Evolutionary conservation across 2,329 filamentous ascomycete genomes (phyloP).

Genomic region (Trichoderma koningiopsis): DNA sequence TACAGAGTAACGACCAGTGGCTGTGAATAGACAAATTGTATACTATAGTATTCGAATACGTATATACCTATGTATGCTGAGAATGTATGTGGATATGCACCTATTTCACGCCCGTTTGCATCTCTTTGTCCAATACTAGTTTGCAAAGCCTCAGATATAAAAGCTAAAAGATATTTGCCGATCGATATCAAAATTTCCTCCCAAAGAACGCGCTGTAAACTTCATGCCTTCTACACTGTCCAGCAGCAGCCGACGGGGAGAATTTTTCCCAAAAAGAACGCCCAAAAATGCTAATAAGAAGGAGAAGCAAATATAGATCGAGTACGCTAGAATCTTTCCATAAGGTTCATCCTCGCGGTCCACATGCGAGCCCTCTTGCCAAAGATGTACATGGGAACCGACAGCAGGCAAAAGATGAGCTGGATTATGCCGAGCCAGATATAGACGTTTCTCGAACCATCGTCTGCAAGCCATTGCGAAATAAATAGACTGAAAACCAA

Average conservation of each 20-base stretch:
- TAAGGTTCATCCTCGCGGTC: slow-evolving; percentile 83
- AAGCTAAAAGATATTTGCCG: no score
- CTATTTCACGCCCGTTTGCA: no score
- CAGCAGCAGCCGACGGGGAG: background rate
- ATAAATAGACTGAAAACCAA: slow-evolving; percentile 88
- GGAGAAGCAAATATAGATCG: background rate
- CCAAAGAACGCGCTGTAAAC: no score
- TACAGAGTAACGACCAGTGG: no score
- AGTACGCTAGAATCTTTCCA: slow-evolving; percentile 67
- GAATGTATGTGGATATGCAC: no score
- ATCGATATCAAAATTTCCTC: no score
- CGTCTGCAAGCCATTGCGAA: slow-evolving; percentile 74
- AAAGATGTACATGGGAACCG: slow-evolving; percentile 92
- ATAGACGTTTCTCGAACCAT: slow-evolving; percentile 78
- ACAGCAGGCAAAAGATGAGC: slow-evolving; percentile 69
- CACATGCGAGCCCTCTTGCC: slow-evolving; percentile 92
- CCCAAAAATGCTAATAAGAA: background rate
- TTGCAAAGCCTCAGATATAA: no score
- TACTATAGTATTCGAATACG: no score
- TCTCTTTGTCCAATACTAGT: no score
- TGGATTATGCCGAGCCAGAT: slow-evolving; percentile 86
- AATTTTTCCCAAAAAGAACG: background rate
- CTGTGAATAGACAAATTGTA: no score
- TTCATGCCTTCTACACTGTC: background rate
- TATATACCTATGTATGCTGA: no score